Percentiles rank a stretch among this genome's conserved stretches.
phyloP scores from a whole-genome alignment of 1,284 basidiomycete species.

The Irpex rosettiformis region DNA sequence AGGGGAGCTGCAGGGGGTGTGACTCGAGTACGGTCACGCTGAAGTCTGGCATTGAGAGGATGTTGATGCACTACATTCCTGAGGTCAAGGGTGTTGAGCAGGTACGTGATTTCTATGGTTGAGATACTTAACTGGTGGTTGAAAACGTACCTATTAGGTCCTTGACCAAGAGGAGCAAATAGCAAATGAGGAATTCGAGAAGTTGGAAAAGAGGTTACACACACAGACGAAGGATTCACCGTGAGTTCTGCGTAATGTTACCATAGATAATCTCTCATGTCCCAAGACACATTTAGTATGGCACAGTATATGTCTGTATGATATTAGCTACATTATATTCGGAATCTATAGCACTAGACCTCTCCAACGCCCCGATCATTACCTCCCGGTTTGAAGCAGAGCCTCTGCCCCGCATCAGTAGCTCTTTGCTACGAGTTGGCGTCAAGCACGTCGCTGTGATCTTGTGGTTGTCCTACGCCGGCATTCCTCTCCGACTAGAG shows the following conservation, averaged over 20 bases:
- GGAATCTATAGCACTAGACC: not conserved
- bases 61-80: conserved; percentile 99
- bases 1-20: conserved; percentile 96
- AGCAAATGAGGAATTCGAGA: conserved; percentile 87
- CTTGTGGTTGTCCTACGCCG: too few relatives aligned
- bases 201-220: conserved; percentile 78
- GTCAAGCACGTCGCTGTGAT: too few relatives aligned
- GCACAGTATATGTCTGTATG: conserved; percentile 68
- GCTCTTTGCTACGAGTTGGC: too few relatives aligned
- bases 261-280: not conserved
- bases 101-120: conserved; percentile 40
- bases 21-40: conserved; percentile 91
- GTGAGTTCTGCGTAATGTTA: conserved; percentile 30
- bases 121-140: not conserved
- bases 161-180: conserved; percentile 90
- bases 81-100: conserved; percentile 98
- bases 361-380: too few relatives aligned
- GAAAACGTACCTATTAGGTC: conserved; percentile 46
- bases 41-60: conserved; percentile 94
- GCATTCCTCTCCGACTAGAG: too few relatives aligned
- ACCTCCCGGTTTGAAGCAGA: too few relatives aligned
- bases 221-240: conserved; percentile 40
- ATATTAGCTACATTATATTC: not conserved
- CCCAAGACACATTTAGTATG: conserved; percentile 43
- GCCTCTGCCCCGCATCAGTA: too few relatives aligned